phyloP scores from a whole-genome alignment of 1,284 basidiomycete genomes.

The Kwoniella shivajii region DNA sequence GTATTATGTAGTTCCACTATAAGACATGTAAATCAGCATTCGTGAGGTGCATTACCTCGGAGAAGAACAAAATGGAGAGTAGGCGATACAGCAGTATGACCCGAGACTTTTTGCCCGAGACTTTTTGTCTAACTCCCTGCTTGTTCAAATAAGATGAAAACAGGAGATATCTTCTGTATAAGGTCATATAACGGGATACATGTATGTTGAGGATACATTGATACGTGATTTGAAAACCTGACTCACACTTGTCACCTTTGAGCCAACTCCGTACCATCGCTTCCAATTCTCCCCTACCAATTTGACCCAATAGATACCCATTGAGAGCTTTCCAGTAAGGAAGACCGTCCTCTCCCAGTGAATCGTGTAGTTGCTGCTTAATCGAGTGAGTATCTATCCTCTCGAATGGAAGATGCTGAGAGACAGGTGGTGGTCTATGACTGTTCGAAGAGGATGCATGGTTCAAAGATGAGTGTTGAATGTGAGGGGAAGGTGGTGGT shows the following conservation, averaged over 20 bases:
- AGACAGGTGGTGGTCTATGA: background rate
- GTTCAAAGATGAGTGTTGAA: background rate
- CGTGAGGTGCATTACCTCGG: background rate
- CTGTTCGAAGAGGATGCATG: constrained; percentile 1
- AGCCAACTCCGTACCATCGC: constrained; percentile 44
- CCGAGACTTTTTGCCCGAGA: too few species aligned
- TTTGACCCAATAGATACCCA: constrained; percentile 50
- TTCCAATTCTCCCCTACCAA: constrained; percentile 46
- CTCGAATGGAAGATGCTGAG: constrained; percentile 28
- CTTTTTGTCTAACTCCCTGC: too few species aligned
- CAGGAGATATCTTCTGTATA: too few species aligned
- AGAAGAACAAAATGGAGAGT: too few species aligned
- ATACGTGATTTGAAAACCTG: too few species aligned
- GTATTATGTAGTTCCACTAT: constrained; percentile 51
- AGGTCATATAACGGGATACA: too few species aligned
- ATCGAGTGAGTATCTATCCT: constrained; percentile 56
- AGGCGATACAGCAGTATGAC: too few species aligned
- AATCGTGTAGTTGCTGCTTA: constrained; percentile 76
- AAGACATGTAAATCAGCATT: too few species aligned
- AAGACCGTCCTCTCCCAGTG: constrained; percentile 69
- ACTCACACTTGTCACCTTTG: constrained; percentile 46
- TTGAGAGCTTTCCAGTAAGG: constrained; percentile 55
- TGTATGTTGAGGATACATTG: too few species aligned
- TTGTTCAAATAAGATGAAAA: background rate
- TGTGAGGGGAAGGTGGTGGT: background rate